phyloP scores from a whole-genome alignment of 83 land plant species.

The Diphasiastrum complanatum region DNA sequence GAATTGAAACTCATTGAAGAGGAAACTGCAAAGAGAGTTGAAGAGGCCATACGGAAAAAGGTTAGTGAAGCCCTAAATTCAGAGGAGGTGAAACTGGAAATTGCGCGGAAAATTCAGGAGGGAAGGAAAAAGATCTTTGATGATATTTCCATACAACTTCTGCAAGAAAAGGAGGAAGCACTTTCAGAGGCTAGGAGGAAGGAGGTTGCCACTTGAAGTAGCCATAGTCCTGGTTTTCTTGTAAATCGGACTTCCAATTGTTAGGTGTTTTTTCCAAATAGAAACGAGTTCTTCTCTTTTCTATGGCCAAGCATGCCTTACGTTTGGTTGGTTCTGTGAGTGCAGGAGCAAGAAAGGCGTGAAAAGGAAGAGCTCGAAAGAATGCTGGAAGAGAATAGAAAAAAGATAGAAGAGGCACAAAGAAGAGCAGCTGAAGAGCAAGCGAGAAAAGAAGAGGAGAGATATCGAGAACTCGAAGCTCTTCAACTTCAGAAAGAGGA shows the following conservation, averaged over 20 bases:
- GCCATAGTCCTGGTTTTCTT: neutral
- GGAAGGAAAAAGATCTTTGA: conserved; percentile 30
- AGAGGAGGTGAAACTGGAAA: conserved; percentile 10
- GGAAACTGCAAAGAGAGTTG: conserved; percentile 15
- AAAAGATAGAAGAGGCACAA: conserved; percentile 21
- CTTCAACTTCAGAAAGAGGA: conserved; percentile 6
- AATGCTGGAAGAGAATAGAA: conserved; percentile 22
- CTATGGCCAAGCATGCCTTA: neutral
- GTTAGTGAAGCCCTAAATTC: conserved; percentile 12
- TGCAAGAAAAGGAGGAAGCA: conserved; percentile 5
- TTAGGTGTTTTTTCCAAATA: too few relatives aligned
- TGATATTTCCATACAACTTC: conserved; percentile 12
- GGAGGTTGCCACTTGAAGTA: neutral
- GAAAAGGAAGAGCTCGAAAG: conserved; percentile 20
- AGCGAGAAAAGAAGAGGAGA: conserved; percentile 15
- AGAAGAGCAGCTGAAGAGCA: conserved; percentile 16
- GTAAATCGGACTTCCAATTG: too few relatives aligned
- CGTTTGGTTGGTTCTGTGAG: neutral
- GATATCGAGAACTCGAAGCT: conserved; percentile 11
- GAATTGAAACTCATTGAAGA: conserved; percentile 15
- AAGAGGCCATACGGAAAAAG: conserved; percentile 16
- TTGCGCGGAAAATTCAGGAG: conserved; percentile 7
- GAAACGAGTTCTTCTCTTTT: too few relatives aligned
- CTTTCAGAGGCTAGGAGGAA: conserved; percentile 13
- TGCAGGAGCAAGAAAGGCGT: conserved; percentile 14